Base-by-base conservation (phyloP, 2,329 filamentous ascomycete species). In the Dactylonectria macrodidyma region DNA sequence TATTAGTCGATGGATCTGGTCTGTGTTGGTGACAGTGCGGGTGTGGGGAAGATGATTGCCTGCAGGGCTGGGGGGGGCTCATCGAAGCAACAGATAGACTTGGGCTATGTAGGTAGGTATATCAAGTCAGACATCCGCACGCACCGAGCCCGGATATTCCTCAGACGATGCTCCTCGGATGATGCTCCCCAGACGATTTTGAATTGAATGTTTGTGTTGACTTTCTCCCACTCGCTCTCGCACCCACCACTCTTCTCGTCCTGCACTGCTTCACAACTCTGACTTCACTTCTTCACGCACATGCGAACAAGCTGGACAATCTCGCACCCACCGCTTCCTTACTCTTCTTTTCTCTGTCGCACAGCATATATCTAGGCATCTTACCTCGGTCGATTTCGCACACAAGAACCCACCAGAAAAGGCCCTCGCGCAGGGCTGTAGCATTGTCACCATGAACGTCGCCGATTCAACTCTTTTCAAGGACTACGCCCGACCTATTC, bases 401-500 rank as follows among this genome's bases (percentile, higher is more conserved):
- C 4, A 30, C 26, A 47, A 55, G 48, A 51, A 56, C 22, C 9
- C 19, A 22, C 46, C 3, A 63, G 11, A 55, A 14, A 36, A 48
- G 36, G 16, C 16, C 41, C 9, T 52, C 33, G 10, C 16, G 5
- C 1, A 47, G 56, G 48, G 34, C 10, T 41, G n/a, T 30, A 12
- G 8, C 38, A 51, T 38, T 16, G 6, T 5, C 54, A 63, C 12
- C 41, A 78, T 78, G 76, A 76, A 69, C 38, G 50, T 78, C 50
- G 62, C 72, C 51, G 50, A 75, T 56, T 77, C 74, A 10, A 24
- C 58, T 3, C 69, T 78, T 5, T 78, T 78, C 69, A 78, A 76
- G 59, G 61, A 60, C 5, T 77, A 71, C 60, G 71, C 75, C 41
- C 70, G 64, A 19, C 69, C 69, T 12, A 47, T 73, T 33, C 68